Base-by-base conservation (phyloP, 306 rosid species). In the Abrus pulchellus region DNA sequence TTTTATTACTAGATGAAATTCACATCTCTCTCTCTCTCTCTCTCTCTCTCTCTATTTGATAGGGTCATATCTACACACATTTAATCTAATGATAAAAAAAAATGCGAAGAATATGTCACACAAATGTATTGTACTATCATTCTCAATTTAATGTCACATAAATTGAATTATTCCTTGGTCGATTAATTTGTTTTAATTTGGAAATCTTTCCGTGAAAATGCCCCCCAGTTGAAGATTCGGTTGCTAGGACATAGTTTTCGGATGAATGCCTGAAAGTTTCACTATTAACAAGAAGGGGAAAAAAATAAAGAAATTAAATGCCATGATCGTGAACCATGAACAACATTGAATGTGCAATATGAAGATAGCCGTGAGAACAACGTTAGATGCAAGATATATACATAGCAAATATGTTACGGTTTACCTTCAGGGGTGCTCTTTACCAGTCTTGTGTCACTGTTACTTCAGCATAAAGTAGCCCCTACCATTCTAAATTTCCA, bases 161-260 rank as follows among this genome's bases (percentile, higher is more conserved):
- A 20, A 20, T 20, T 20, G 40, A 2, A 36, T 36, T 4, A 36
- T 36, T 8, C 3, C 1, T 40, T 38, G 38, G 13, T 56, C 1
- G 33, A 29, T 20, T 20, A 20, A 20, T n/a, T 9, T 43, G 56
- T 28, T 57, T 43, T 20, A 55, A 7, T 52, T n/a, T n/a, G 20
- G 52, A 34, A 49, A 63, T 3, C 0, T 4, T 47, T 47, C 43
- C 1, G 1, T 48, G 75, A 3, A 71, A 54, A 68, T 61, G 74
- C 77, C 70, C 20, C 59, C 14, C 5, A 14, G 34, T 11, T 61
- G 75, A 68, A 75, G 68, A 49, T 50, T 68, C 36, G 78, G 90
- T 88, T 71, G 92, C 73, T 85, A 60, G 50, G 78, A 64, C 80
- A 68, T 71, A 57, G 80, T 79, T 85, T 74, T 87, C 88, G 11